Evolutionary conservation across 169 alveolate species (phyloP), one percentile per base, ranked within the genome.

Genomic region (Cryptosporidium felis): DNA sequence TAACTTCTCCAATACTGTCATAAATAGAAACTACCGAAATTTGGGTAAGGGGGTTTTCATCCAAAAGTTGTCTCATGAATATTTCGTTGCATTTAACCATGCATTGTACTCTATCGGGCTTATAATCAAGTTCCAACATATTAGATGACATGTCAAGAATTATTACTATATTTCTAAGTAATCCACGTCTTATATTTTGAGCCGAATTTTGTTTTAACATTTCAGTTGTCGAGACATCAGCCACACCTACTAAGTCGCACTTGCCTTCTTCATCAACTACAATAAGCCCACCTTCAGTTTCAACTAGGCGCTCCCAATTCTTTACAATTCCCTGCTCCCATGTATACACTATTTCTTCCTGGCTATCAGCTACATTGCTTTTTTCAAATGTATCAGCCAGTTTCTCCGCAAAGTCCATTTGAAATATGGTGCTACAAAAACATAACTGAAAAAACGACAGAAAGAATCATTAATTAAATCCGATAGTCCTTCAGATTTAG

Each of bases 321-420:
- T 74, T 74, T 16, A 53, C 40, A 74, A 74, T 36, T 3, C 85
- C 85, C 56, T 74, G 63, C 28, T 74, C 85, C 85, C 85, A 74
- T 23, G 85, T 23, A 49, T 74, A 74, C 16, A 74, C 23, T 6
- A 58, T 28, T 14, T 46, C 67, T 14, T 74, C 85, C 28, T 49
- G 65, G 5, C 38, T 59, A 51, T 26, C 41, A 34, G 32, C 34
- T 10, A 32, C 26, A 23, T 21, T 74, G 21, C 41, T 23, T n/a
- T 46, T 47, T 1, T n/a, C 3, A 8, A 12, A 36, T 5, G 46
- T 2, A 34, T 74, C 85, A 5, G 60, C 85, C 46, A 74, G 26
- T 45, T 74, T 74, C 46, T 74, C 85, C 14, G 67, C 85, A 21
- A 51, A 74, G 30, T 74, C 85, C 85, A 74, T 74, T 56, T 32